These are phyloP conservation scores for Alnus glutinosa DNA, from an alignment of 306 rosid genomes.

Conservation along the genomic window DNA sequence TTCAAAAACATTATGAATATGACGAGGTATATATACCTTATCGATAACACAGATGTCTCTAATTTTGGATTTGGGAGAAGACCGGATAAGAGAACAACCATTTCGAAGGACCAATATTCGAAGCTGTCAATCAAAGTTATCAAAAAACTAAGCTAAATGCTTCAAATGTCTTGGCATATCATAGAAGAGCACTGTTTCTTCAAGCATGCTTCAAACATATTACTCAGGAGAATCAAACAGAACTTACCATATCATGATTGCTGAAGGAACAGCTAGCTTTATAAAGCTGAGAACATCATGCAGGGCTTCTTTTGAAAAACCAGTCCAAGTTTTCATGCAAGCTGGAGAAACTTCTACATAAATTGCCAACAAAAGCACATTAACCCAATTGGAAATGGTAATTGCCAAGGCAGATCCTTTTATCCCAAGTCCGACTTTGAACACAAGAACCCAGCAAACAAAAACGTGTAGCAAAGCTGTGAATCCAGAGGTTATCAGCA, in stretches of 20 bases:
- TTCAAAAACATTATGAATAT: neutral
- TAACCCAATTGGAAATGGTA: constrained; percentile 48
- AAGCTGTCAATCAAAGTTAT: constrained; percentile 39
- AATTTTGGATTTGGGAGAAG: constrained; percentile 58
- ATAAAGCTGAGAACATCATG: constrained; percentile 44
- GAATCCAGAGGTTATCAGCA: constrained; percentile 52
- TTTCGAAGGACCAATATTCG: constrained; percentile 59
- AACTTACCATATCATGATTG: constrained; percentile 60
- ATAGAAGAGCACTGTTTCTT: too few relatives aligned
- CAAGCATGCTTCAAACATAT: too few relatives aligned
- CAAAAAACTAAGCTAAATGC: neutral
- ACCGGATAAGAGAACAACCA: constrained; percentile 70
- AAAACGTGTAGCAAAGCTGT: constrained; percentile 44
- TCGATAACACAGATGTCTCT: constrained; percentile 62
- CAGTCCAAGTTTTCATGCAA: constrained; percentile 56
- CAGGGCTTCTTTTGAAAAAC: constrained; percentile 54
- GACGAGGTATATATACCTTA: constrained; percentile 37
- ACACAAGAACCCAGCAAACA: constrained; percentile 54
- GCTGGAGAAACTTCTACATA: constrained; percentile 40
- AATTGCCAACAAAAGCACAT: constrained; percentile 39
- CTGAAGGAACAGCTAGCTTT: constrained; percentile 59
- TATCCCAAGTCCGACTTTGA: constrained; percentile 36
- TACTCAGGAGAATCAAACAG: constrained; percentile 1
- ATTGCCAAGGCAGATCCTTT: constrained; percentile 63
- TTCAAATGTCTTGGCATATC: neutral